phyloP scores from a whole-genome alignment of 1,139 yeast genomes.

The Torulaspora globosa region DNA sequence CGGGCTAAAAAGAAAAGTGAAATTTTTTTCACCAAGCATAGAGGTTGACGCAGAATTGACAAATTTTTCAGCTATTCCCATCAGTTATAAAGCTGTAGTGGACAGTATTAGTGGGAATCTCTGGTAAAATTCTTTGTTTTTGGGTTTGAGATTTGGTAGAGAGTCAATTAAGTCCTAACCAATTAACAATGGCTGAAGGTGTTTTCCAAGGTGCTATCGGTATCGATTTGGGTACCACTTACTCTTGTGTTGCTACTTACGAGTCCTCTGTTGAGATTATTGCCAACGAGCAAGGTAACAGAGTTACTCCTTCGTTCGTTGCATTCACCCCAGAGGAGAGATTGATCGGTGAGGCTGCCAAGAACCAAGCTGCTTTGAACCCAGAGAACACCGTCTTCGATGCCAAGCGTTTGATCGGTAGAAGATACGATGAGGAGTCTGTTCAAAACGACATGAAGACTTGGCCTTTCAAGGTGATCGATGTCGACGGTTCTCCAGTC shows the following conservation, averaged over 20 bases:
- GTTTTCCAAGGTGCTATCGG: constrained; percentile 99
- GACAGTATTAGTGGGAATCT: not conserved
- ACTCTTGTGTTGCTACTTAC: constrained; percentile 93
- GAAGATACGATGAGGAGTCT: constrained; percentile 67
- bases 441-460: constrained; percentile 83
- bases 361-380: constrained; percentile 86
- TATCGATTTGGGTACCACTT: constrained; percentile 90
- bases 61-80: constrained; percentile 11
- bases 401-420: constrained; percentile 84
- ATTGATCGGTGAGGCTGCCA: constrained; percentile 91
- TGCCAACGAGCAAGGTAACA: constrained; percentile 94
- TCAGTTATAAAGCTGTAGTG: constrained; percentile 11
- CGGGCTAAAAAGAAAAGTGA: constrained; percentile 16
- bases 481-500: constrained; percentile 73
- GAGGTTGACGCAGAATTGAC: constrained; percentile 12
- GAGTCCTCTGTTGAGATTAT: constrained; percentile 85
- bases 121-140: not conserved
- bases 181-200: constrained; percentile 84
- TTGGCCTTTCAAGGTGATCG: constrained; percentile 68
- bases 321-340: constrained; percentile 85
- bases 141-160: constrained; percentile 6
- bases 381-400: constrained; percentile 80
- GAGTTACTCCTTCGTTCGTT: constrained; percentile 90
- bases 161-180: constrained; percentile 23
- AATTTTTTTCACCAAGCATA: constrained; percentile 16